These are phyloP conservation scores for Barbatosphaeria neglecta DNA, from an alignment of 495 filamentous ascomycete species.

Conservation along the genomic window DNA sequence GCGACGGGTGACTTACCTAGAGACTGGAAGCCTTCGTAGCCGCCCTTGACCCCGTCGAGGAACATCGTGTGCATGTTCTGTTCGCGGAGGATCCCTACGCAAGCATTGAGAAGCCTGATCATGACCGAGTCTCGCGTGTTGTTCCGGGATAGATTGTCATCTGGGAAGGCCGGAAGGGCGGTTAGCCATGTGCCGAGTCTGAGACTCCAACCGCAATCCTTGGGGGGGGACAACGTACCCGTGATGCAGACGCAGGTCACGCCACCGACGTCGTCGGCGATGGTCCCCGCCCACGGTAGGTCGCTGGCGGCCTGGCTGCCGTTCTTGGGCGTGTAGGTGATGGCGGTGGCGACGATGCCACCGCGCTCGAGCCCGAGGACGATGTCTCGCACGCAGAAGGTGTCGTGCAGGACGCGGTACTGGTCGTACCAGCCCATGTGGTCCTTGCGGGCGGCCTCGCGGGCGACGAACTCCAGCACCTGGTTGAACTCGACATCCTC, in stretches of 20 bases:
- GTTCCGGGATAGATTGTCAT: slow-evolving; percentile 18
- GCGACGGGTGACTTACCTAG: slow-evolving; percentile 21
- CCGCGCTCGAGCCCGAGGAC: slow-evolving; percentile 32
- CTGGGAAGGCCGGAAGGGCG: slow-evolving; percentile 9
- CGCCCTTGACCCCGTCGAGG: slow-evolving; percentile 32
- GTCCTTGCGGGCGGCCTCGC: slow-evolving; percentile 28
- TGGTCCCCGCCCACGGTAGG: slow-evolving; percentile 46
- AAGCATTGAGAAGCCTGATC: slow-evolving; percentile 33
- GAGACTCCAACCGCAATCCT: too few relatives aligned
- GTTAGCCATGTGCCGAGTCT: too few relatives aligned
- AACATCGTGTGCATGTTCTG: slow-evolving; percentile 30
- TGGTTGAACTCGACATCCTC: slow-evolving; percentile 37
- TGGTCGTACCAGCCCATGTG: slow-evolving; percentile 45
- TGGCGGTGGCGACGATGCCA: slow-evolving; percentile 39
- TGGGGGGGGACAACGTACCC: slow-evolving; percentile 21
- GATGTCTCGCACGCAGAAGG: slow-evolving; percentile 36
- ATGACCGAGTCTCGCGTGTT: slow-evolving; percentile 30
- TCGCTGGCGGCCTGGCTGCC: slow-evolving; percentile 42
- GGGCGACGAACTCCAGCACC: slow-evolving; percentile 42
- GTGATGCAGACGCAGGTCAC: slow-evolving; percentile 49
- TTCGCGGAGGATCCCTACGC: slow-evolving; percentile 23
- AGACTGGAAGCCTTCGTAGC: slow-evolving; percentile 31
- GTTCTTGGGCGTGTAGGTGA: slow-evolving; percentile 41
- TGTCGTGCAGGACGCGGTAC: slow-evolving; percentile 35
- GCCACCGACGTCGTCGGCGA: slow-evolving; percentile 45